Percentiles rank a stretch among this genome's conserved stretches.
Conservation (phyloP, 2,329 filamentous ascomycete genomes). For the Pseudogymnoascus sp. region DNA sequence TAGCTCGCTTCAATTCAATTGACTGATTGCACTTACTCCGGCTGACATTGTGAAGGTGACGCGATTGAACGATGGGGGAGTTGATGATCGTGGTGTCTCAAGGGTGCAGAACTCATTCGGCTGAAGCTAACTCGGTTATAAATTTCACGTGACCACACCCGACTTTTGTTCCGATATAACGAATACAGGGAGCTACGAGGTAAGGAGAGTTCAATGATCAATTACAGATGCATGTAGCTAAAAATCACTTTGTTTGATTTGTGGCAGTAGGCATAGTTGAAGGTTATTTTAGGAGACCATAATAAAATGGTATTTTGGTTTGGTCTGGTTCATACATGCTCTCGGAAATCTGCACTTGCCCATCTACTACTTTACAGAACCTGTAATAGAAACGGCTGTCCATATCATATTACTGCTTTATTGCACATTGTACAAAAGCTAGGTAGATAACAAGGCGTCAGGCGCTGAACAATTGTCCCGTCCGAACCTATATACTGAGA, state of each 20-base stretch:
- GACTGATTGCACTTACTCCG: slow-evolving; percentile 48
- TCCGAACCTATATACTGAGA: slow-evolving; percentile 60
- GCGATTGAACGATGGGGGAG: slow-evolving; percentile 42
- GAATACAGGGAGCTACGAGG: background rate
- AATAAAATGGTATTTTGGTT: background rate
- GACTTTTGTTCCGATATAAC: slow-evolving; percentile 4
- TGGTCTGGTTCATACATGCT: slow-evolving; percentile 2
- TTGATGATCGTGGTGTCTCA: slow-evolving; percentile 35
- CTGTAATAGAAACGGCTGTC: slow-evolving; percentile 4
- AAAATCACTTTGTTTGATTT: background rate
- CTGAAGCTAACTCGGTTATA: slow-evolving; percentile 7
- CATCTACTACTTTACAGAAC: background rate
- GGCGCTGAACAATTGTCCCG: slow-evolving; percentile 1
- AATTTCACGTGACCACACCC: slow-evolving; percentile 5
- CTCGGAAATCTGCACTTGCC: slow-evolving; percentile 1
- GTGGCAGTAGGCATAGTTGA: background rate
- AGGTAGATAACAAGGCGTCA: slow-evolving; percentile 4
- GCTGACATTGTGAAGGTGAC: slow-evolving; percentile 49
- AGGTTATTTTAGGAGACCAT: background rate
- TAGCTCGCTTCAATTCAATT: slow-evolving; percentile 19
- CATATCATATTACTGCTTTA: slow-evolving; percentile 7
- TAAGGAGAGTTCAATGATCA: background rate
- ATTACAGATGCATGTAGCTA: background rate
- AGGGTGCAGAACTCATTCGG: slow-evolving; percentile 14
- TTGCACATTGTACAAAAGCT: slow-evolving; percentile 5